These are phyloP conservation scores for Penicillium longicatenatum DNA, from an alignment of 495 filamentous ascomycete species.

Conservation along the genomic window DNA sequence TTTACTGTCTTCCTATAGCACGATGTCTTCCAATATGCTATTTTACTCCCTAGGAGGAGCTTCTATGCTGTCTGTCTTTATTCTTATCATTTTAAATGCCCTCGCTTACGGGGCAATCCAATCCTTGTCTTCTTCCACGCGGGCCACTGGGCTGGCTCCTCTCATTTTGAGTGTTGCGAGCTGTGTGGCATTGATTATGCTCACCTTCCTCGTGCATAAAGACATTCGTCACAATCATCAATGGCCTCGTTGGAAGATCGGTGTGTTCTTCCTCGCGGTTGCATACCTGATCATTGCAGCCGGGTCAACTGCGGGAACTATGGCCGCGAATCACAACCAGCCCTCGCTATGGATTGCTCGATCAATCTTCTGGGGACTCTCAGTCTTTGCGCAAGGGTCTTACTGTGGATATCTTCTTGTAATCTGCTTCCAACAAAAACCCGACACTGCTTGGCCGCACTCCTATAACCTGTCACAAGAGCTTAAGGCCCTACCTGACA, in stretches of 20 bases:
- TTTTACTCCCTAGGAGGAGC: constrained; percentile 30
- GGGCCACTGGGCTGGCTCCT: constrained; percentile 26
- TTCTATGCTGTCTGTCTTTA: constrained; percentile 29
- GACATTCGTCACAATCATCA: constrained; percentile 22
- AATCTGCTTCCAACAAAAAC: constrained; percentile 3
- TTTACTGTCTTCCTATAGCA: constrained; percentile 9
- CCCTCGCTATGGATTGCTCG: constrained; percentile 30
- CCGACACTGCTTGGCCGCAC: constrained; percentile 27
- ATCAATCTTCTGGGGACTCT: constrained; percentile 37
- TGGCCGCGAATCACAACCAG: constrained; percentile 22
- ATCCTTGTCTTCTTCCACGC: constrained; percentile 19
- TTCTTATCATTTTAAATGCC: constrained; percentile 37
- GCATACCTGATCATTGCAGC: constrained; percentile 36
- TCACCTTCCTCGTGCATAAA: constrained; percentile 29
- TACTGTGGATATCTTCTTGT: constrained; percentile 36
- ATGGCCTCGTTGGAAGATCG: constrained; percentile 25
- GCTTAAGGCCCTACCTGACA: constrained; percentile 27
- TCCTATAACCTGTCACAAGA: constrained; percentile 28
- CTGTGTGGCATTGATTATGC: constrained; percentile 29
- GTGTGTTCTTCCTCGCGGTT: constrained; percentile 22
- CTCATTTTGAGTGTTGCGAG: constrained; percentile 31
- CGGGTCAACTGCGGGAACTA: constrained; percentile 31
- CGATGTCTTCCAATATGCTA: constrained; percentile 22
- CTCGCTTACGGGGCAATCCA: constrained; percentile 32
- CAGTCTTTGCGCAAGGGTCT: constrained; percentile 36